Evolutionary conservation across 345 rosid species (phyloP).

Genomic region (Raphanus sativus): DNA sequence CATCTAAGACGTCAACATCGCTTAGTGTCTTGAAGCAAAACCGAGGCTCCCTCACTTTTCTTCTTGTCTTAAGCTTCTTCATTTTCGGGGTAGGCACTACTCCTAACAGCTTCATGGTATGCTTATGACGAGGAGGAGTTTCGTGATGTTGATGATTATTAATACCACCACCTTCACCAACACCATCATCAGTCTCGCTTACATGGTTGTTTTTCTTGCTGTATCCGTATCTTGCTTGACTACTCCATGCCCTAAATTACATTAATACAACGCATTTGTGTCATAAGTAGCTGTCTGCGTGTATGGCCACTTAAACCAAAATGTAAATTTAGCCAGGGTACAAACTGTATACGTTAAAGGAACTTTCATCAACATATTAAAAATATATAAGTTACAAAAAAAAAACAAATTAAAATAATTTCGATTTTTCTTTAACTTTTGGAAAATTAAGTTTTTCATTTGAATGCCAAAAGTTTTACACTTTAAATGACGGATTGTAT

Average conservation of each 20-base stretch:
- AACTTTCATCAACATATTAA: not conserved
- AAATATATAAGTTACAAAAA: too few species aligned
- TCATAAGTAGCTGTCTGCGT: not conserved
- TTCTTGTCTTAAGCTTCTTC: slow-evolving; percentile 81
- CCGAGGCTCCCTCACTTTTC: slow-evolving; percentile 95
- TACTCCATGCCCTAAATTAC: slow-evolving; percentile 63
- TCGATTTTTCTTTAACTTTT: not conserved
- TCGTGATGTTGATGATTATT: slow-evolving; percentile 9
- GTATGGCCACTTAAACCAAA: slow-evolving; percentile 25
- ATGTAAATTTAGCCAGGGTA: not conserved
- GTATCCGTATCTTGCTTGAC: slow-evolving; percentile 37
- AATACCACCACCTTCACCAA: not conserved
- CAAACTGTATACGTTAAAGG: not conserved
- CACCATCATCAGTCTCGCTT: slow-evolving; percentile 26
- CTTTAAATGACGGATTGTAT: not conserved
- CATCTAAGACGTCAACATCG: slow-evolving; percentile 91
- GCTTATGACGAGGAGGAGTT: slow-evolving; percentile 9
- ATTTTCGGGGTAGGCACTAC: slow-evolving; percentile 62
- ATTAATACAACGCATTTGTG: not conserved
- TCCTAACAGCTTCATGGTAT: slow-evolving; percentile 38
- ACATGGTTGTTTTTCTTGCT: slow-evolving; percentile 45
- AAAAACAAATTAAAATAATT: not conserved
- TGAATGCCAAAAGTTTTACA: not conserved
- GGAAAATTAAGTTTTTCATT: not conserved
- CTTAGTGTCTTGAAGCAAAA: slow-evolving; percentile 98